These are phyloP conservation scores for Astrothelium subdiscretum DNA, from an alignment of 495 filamentous ascomycete genomes.

Conservation along the genomic window DNA sequence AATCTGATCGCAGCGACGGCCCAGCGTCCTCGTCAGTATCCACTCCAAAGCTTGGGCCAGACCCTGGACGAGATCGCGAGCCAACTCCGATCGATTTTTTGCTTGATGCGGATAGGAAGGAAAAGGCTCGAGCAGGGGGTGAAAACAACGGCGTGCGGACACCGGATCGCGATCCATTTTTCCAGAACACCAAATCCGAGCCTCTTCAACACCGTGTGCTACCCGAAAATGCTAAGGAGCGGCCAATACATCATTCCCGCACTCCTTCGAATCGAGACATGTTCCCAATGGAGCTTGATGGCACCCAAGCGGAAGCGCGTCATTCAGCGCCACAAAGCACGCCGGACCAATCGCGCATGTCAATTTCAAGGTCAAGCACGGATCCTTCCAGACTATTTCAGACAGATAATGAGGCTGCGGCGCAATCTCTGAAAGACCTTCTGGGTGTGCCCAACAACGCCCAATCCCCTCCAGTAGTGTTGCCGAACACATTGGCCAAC, in stretches of 20 bases:
- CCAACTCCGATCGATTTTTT: constrained; percentile 78
- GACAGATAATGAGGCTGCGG: constrained; percentile 5
- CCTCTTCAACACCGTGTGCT: constrained; percentile 20
- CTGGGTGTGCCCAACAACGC: constrained; percentile 2
- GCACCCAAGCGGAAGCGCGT: background rate
- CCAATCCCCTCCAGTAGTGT: background rate
- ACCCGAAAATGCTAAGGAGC: background rate
- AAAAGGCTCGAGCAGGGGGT: constrained; percentile 43
- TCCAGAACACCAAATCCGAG: constrained; percentile 18
- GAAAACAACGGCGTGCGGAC: constrained; percentile 2
- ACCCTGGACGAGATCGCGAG: constrained; percentile 32
- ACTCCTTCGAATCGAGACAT: constrained; percentile 40
- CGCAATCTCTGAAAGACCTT: constrained; percentile 16
- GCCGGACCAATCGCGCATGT: constrained; percentile 4
- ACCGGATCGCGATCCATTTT: constrained; percentile 14
- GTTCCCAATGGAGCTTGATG: constrained; percentile 57
- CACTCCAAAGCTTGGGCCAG: constrained; percentile 26
- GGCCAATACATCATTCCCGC: constrained; percentile 19
- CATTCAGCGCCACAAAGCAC: background rate
- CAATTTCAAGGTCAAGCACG: constrained; percentile 10
- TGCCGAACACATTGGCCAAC: background rate
- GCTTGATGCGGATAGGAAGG: constrained; percentile 73
- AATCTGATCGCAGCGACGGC: constrained; percentile 12
- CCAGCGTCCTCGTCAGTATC: constrained; percentile 7
- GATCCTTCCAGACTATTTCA: constrained; percentile 5